Conservation (phyloP, 768 basidiomycete genomes). For the Tephrocybe rancida region DNA sequence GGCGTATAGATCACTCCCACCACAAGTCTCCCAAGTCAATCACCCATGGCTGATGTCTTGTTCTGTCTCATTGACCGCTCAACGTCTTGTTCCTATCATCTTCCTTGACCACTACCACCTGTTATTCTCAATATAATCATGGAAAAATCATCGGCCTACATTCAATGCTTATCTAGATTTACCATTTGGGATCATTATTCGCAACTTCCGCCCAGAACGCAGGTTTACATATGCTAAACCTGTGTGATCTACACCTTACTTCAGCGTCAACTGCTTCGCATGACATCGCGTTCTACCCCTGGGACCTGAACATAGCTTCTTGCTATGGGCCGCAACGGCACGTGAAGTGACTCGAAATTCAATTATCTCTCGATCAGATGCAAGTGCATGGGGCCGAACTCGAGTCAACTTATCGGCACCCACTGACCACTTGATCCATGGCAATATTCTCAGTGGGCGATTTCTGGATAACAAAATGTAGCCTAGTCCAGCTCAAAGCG, state of each 20-base stretch:
- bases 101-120: not conserved
- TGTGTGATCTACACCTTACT: not conserved
- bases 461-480: no score
- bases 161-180: not conserved
- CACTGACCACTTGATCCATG: no score
- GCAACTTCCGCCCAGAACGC: slow-evolving; percentile 13
- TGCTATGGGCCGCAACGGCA: not conserved
- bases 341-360: not conserved
- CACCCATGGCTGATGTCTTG: not conserved
- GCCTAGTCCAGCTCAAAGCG: no score
- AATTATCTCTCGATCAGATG: no score
- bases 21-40: not conserved
- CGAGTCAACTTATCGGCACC: no score
- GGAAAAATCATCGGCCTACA: no score
- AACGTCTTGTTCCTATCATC: not conserved
- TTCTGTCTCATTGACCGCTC: not conserved
- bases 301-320: slow-evolving; percentile 8
- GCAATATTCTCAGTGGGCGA: no score
- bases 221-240: slow-evolving; percentile 3
- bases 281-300: slow-evolving; percentile 1
- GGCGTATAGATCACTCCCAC: not conserved
- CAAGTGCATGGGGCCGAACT: no score
- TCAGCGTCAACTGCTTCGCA: not conserved
- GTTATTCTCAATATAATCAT: no score
- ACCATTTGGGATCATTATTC: not conserved